Evolutionary conservation across 495 filamentous ascomycete species (phyloP), one percentile per base, ranked within the genome.

Genomic region (Daldinia vernicosa): DNA sequence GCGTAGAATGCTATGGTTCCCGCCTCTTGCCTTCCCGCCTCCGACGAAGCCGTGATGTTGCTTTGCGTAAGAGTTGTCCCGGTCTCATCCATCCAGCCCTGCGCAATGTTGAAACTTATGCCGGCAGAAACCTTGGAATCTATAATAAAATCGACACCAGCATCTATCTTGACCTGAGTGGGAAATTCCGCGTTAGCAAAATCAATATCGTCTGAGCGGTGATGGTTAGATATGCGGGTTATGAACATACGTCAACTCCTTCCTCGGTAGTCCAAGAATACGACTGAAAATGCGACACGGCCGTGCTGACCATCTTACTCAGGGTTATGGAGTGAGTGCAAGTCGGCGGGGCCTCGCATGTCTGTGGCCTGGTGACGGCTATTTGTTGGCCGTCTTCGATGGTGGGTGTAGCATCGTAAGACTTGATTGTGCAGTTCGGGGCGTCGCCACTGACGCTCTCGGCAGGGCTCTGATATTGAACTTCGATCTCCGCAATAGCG

Each of bases 1-100:
- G 70, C 61, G 35, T 66, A 73, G 57, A 73, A 73, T 1, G 70
- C 70, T 6, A 66, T 28, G 0, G 66, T 69, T 14, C 70, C 70
- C 1, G n/a, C n/a, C 22, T 66, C 39, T 30, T 73, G 70, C 19
- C 61, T 57, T 7, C 28, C 54, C 3, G 45, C 55, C 59, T 73
- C 65, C 8, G 26, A 3, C 24, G 70, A 17, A 6, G 66, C 39
- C n/a, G 70, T 57, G n/a, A 69, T 59, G 22, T 73, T 73, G 14
- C 24, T 35, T 8, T 39, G 6, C 17, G 70, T 69, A 1, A 66
- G 2, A 3, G 66, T 66, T 15, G 52, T 55, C 5, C 66, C 70
- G 15, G 61, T 73, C 51, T 69, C 66, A 1, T 66, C 61, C 66
- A 69, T 69, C 43, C 58, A 73, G 35, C 52, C 51, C 62, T 69